Evolutionary conservation across 768 basidiomycete genomes (phyloP).

Genomic region (Mycena rebaudengoi): DNA sequence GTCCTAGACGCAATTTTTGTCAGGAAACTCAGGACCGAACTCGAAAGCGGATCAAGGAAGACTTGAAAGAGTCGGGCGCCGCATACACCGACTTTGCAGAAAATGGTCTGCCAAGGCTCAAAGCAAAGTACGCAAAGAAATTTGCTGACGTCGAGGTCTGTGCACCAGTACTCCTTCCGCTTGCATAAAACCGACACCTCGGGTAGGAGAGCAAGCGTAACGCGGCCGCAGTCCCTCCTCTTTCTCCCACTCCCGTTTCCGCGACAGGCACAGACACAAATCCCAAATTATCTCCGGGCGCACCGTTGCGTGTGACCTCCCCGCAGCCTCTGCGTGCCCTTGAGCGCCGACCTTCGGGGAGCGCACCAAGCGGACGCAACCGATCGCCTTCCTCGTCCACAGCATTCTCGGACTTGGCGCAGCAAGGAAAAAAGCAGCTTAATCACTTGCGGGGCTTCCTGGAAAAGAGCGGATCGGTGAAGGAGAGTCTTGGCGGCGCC

Average conservation of each 20-base stretch:
- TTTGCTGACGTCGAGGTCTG: conserved; percentile 87
- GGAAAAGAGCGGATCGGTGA: conserved; percentile 75
- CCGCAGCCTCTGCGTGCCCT: conserved; percentile 81
- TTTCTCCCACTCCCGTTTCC: conserved; percentile 41
- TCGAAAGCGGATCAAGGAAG: conserved; percentile 91
- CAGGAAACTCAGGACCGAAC: conserved; percentile 93
- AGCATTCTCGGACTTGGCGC: conserved; percentile 87
- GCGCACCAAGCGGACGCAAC: conserved; percentile 60
- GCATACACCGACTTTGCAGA: conserved; percentile 88
- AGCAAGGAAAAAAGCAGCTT: conserved; percentile 88
- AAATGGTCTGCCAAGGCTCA: conserved; percentile 80
- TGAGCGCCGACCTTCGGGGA: conserved; percentile 76
- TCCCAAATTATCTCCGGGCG: conserved; percentile 54
- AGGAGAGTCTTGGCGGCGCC: conserved; percentile 66
- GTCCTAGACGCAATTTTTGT: conserved; percentile 5
- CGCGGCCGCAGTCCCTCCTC: conserved; percentile 44
- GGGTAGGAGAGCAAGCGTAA: conserved; percentile 72
- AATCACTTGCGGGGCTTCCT: conserved; percentile 88
- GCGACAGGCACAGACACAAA: conserved; percentile 46
- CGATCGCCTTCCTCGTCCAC: conserved; percentile 86
- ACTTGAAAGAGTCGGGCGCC: conserved; percentile 78
- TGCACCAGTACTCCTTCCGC: neutral
- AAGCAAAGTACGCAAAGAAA: conserved; percentile 82
- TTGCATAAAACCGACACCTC: neutral
- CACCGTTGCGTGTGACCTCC: conserved; percentile 64